A percentile compares a stretch with the other conserved stretches of the same genome.
phyloP scores from a whole-genome alignment of 768 basidiomycete species.

The Mycena crocata region DNA sequence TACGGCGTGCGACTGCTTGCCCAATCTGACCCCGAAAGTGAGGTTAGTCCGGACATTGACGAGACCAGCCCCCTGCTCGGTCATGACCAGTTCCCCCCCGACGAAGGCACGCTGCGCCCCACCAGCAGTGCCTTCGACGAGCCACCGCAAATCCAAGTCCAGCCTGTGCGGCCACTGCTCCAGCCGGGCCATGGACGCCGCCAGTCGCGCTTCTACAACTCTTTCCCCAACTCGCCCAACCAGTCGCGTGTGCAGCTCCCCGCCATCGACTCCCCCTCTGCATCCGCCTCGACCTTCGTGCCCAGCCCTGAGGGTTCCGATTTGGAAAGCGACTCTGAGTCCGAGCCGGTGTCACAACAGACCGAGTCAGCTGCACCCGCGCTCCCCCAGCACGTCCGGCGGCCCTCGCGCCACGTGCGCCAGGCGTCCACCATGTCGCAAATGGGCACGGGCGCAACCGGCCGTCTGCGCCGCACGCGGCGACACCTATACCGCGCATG shows the following conservation, averaged over 20 bases:
- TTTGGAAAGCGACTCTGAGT: slow-evolving; percentile 40
- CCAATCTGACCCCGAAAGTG: slow-evolving; percentile 65
- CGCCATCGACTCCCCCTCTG: slow-evolving; percentile 36
- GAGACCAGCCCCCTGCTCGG: slow-evolving; percentile 21
- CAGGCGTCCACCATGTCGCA: slow-evolving; percentile 22
- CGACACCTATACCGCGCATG: slow-evolving; percentile 45
- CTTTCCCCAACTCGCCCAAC: slow-evolving; percentile 72
- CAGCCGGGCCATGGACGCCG: slow-evolving; percentile 37
- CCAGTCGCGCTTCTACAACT: slow-evolving; percentile 65
- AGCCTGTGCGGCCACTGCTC: slow-evolving; percentile 13
- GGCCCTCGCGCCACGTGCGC: slow-evolving; percentile 9
- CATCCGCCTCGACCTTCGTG: slow-evolving; percentile 30
- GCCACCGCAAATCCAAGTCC: slow-evolving; percentile 33
- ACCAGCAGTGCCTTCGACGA: slow-evolving; percentile 38
- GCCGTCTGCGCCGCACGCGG: slow-evolving; percentile 36
- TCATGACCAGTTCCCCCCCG: slow-evolving; percentile 24
- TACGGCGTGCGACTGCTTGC: slow-evolving; percentile 89
- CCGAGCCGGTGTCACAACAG: slow-evolving; percentile 5
- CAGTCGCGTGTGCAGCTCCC: slow-evolving; percentile 50
- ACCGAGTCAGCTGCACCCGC: slow-evolving; percentile 2
- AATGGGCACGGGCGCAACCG: not conserved
- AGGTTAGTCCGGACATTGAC: slow-evolving; percentile 34
- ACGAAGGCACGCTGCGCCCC: slow-evolving; percentile 54
- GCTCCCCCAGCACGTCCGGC: slow-evolving; percentile 13
- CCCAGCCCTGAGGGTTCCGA: slow-evolving; percentile 37